Base-by-base conservation (phyloP, 257 asterid species). In the Nemophila menziesii region DNA sequence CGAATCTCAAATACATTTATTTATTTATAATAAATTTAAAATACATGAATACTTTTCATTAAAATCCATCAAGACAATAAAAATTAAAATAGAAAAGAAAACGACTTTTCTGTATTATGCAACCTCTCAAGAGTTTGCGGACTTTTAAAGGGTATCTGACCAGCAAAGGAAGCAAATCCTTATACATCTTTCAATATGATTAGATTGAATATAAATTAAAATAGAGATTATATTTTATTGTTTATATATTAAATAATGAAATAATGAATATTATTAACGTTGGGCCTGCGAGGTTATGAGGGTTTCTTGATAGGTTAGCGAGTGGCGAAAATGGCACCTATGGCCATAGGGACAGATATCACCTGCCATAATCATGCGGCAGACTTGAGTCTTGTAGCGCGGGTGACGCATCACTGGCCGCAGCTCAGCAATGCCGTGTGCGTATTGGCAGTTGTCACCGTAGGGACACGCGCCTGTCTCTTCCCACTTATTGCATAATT, bases 401-500 rank as follows among this genome's bases (percentile, higher is more conserved):
- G 87, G 94, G 58, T 82, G 92, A 64, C 92, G 72, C 21, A 79
- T 76, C 58, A 82, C 94, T 4, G 94, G 82, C 36, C 92, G 74
- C 21, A 79, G 73, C 48, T 82, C 94, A 22, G 68, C 63, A 43
- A 82, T 71, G 15, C 89, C 94, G 52, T 82, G 94, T 5, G 94
- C 92, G 33, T 75, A 82, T 56, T 71, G 92, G 62, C 94, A 82
- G 55, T 71, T 69, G 24, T 79, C 80, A 2, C 72, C 80, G 17
- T 79, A 79, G 0, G 94, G 92, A 27, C 94, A 82, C 15, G 64
- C 61, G 4, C 92, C 89, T 2, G 85, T 73, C 64, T 79, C 87
- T 66, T 82, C 78, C 94, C 89, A 82, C 52, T 79, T 82, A 81
- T 82, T 79, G 71, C 94, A 82, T 17, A 82, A 69, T 78, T 82